Evolutionary conservation across 73 alveolate species (phyloP).

Genomic region (Uronychia setigera): DNA sequence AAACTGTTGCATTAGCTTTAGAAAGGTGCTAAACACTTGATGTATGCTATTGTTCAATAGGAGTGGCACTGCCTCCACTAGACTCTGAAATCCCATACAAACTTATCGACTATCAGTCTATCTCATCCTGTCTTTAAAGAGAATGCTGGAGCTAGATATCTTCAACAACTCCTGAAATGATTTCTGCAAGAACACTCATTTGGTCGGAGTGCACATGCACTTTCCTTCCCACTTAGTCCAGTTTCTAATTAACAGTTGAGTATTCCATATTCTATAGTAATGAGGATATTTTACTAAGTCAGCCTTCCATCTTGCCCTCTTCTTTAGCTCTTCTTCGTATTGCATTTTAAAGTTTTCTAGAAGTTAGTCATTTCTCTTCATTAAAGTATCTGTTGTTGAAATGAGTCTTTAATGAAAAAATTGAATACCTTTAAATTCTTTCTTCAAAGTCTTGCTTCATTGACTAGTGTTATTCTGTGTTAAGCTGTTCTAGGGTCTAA

Average conservation of each 20-base stretch:
- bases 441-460: neutral
- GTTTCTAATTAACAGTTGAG: neutral
- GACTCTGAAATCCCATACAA: neutral
- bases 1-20: no score
- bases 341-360: neutral
- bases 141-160: neutral
- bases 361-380: neutral
- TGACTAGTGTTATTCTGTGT: neutral
- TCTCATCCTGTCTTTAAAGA: neutral
- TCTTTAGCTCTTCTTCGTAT: neutral
- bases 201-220: neutral
- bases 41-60: no score
- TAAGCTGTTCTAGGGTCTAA: neutral
- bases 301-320: constrained; percentile 2
- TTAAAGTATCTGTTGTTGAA: neutral
- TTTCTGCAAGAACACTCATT: neutral
- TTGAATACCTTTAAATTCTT: neutral
- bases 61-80: no score
- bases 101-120: neutral
- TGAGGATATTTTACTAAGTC: neutral
- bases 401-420: neutral
- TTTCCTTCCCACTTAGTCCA: neutral
- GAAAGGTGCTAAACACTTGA: no score
- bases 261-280: neutral
- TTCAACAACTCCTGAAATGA: neutral